Percentiles rank a stretch among this genome's conserved stretches.
phyloP scores from a whole-genome alignment of 2,329 filamentous ascomycete species.

The Paracorniculantispora psalliotae region DNA sequence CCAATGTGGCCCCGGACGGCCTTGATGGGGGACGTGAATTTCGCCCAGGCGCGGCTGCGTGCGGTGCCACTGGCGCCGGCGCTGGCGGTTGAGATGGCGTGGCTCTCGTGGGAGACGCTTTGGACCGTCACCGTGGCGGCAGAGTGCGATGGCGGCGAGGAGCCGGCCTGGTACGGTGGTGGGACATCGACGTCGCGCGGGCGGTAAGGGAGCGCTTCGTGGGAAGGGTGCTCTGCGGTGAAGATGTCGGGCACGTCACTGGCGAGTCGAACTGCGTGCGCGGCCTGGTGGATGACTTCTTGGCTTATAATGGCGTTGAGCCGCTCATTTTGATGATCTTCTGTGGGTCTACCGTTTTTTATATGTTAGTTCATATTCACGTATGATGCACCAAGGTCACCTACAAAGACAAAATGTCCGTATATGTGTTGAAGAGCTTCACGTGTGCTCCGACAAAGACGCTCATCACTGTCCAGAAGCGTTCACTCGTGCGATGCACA shows the following conservation, averaged over 20 bases:
- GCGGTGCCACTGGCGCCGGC: background rate
- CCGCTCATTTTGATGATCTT: background rate
- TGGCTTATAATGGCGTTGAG: background rate
- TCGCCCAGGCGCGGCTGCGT: background rate
- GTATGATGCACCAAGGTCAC: background rate
- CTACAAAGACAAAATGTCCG: background rate
- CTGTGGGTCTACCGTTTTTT: background rate
- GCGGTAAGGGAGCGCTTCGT: background rate
- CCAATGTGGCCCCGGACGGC: background rate
- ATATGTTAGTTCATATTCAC: background rate
- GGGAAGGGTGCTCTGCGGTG: background rate
- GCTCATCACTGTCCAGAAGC: background rate
- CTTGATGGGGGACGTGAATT: background rate
- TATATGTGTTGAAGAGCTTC: background rate
- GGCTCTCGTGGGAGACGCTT: background rate
- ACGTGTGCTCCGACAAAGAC: background rate
- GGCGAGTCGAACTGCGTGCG: background rate
- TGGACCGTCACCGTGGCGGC: background rate
- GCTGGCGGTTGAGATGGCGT: background rate
- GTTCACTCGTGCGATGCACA: background rate
- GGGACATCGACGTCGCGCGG: background rate
- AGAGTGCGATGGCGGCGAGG: background rate
- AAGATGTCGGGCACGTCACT: background rate
- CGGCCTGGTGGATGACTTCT: background rate
- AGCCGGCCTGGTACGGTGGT: background rate